These are phyloP conservation scores for Magnolia changhungtana DNA, from an alignment of 164 flowering plant genomes.

Conservation along the genomic window DNA sequence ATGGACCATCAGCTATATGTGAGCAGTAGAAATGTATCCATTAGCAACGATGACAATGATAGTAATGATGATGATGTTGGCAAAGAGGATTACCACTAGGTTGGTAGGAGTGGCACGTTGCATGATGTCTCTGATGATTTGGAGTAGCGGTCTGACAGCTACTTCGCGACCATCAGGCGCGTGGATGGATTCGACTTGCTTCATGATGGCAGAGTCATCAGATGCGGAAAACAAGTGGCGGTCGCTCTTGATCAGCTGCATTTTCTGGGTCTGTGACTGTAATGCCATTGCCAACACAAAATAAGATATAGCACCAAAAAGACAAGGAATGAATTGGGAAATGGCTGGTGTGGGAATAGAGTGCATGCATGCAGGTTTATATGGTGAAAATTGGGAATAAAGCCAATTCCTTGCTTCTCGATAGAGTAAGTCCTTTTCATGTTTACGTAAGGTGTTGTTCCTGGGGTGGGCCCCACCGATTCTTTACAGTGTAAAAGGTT, in stretches of 20 bases:
- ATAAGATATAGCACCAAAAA: background rate
- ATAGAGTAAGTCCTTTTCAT: constrained; percentile 1
- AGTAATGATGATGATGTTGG: background rate
- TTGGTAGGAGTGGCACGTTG: constrained; percentile 26
- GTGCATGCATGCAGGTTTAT: background rate
- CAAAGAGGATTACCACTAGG: background rate
- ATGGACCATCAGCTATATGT: background rate
- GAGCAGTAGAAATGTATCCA: no score
- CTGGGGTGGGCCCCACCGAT: background rate
- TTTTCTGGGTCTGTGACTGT: background rate
- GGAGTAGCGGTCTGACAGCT: constrained; percentile 52
- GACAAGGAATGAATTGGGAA: background rate
- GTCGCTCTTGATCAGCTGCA: constrained; percentile 18
- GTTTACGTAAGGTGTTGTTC: background rate
- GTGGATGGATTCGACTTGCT: constrained; percentile 53
- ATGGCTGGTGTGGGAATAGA: background rate
- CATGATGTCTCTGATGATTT: constrained; percentile 54
- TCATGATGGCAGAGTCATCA: constrained; percentile 56
- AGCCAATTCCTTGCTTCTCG: constrained; percentile 35
- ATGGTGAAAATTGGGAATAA: constrained; percentile 5
- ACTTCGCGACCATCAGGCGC: constrained; percentile 58
- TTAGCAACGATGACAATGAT: background rate
- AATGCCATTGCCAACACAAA: background rate
- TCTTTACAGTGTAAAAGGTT: background rate
- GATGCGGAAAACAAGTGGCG: constrained; percentile 49